Base-by-base conservation (phyloP, 306 rosid genomes). In the Alnus glutinosa region DNA sequence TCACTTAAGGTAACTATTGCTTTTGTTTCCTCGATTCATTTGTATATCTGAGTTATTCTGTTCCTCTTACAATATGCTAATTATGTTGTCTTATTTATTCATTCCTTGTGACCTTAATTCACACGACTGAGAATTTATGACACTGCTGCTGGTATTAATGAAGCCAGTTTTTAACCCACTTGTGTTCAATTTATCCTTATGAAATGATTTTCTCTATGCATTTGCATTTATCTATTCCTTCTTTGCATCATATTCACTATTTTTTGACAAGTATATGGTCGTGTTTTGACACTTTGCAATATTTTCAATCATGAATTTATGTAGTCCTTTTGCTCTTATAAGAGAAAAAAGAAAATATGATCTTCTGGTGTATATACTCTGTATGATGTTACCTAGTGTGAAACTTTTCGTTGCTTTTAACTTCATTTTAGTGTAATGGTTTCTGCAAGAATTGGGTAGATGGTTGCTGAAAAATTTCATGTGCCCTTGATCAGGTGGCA, bases 1-100 rank as follows among this genome's bases (percentile, higher is more conserved):
- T 87, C 97, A n/a, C 90, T 91, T 59, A 92, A 95, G 98, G 98
- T 95, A 84, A 71, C 48, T 75, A 39, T 80, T 36, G 28, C 62
- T 67, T 30, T 68, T 42, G 67, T 66, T 51, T 68, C 66, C 39
- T 66, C 62, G 71, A 54, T 37, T 63, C 58, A 50, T 49, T 28
- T 39, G 30, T 46, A 69, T 55, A 11, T 71, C 49, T 57, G 42
- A 23, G 11, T 5, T 71, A 11, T n/a, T 39, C 44, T 50, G 37
- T 73, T 58, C 51, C 73, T 82, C 44, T 34, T 13, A 7, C 66
- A 62, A 2, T 18, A 15, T 52, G 19, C 48, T 49, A n/a, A 36
- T 75, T 52, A 59, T 39, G 47, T 49, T 57, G 36, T 49, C 55
- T 76, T 73, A 42, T 66, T 16, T 32, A 36, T 16, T 68, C 32